Percentiles rank a stretch among this genome's conserved stretches.
These are phyloP conservation scores for Eucalyptus tenuipes DNA, from an alignment of 345 rosid genomes.

Conservation along the genomic window DNA sequence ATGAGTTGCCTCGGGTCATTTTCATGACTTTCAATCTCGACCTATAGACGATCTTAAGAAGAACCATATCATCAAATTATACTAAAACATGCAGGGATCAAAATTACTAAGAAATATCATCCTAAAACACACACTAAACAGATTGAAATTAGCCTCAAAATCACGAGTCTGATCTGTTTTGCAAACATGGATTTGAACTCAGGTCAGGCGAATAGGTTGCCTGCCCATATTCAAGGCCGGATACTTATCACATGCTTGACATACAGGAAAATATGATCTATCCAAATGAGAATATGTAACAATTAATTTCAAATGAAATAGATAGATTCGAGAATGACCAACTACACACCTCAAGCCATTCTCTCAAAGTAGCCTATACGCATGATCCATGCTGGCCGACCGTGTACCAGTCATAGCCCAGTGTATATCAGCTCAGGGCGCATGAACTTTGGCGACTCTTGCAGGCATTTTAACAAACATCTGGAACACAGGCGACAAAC, in stretches of 20 bases:
- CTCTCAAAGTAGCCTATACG: neutral
- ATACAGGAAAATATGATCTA: neutral
- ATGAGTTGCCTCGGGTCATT: neutral
- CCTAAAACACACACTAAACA: neutral
- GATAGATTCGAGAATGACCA: neutral
- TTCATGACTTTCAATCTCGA: neutral
- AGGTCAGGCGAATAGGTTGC: neutral
- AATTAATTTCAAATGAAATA: neutral
- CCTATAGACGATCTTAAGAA: neutral
- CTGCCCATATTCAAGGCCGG: neutral
- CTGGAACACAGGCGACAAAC: neutral
- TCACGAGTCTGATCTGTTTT: neutral
- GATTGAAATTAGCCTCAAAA: neutral
- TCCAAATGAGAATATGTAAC: neutral
- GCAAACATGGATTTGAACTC: neutral
- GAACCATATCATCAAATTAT: neutral
- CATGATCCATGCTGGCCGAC: neutral
- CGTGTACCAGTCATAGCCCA: neutral
- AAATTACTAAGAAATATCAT: neutral
- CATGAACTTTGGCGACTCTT: neutral
- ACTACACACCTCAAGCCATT: neutral
- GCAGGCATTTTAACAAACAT: neutral
- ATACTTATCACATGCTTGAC: neutral
- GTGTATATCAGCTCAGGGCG: neutral
- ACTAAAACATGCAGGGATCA: neutral